Base-by-base conservation (phyloP, 2,329 filamentous ascomycete genomes). In the Cadophora sp. region DNA sequence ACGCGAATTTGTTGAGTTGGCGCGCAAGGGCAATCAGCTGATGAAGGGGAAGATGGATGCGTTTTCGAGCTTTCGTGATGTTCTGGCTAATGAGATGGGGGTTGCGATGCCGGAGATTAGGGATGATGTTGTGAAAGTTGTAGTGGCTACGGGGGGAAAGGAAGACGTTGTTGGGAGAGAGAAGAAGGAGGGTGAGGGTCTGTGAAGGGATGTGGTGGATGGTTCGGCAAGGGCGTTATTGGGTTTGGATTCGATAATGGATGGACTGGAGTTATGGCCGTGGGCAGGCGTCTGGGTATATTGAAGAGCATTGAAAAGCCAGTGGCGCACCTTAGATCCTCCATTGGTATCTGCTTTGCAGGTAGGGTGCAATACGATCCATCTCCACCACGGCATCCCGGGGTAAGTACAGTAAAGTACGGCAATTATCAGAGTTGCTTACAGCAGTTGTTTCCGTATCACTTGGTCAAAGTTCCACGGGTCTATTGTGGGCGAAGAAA, bases 1-100 rank as follows among this genome's bases (percentile, higher is more conserved):
- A 64, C 83, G 89, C 74, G 89, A 91, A 80, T 91, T 91, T 74
- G 88, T 91, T 74, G 89, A 91, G 84, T 82, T 89, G 62, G 88
- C 89, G 27, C 81, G 88, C 64, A 82, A 88, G 56, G 83, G 85
- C 48, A 91, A 91, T 80, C 89, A 91, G 82, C 80, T 89, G 68
- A 84, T 89, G 81, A 83, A 85, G 73, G 89, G 89, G 64, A 91
- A 91, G 81, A 81, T 84, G 78, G 77, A 79, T 73, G 89, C 88
- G 43, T 91, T 91, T 75, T 81, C 77, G 13, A 73, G 78, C 36
- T 90, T 91, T 76, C 80, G 88, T 62, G 87, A 91, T 78, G 81
- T 87, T 27, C 80, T 91, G 1, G 89, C 88, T 8, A 59, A 66
- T 65, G 75, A 76, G 68, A 78, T 78, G 71, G 70, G 63, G 27